Evolutionary conservation across 1,139 yeast genomes (phyloP).

Genomic region (Kodamaea suecica): DNA sequence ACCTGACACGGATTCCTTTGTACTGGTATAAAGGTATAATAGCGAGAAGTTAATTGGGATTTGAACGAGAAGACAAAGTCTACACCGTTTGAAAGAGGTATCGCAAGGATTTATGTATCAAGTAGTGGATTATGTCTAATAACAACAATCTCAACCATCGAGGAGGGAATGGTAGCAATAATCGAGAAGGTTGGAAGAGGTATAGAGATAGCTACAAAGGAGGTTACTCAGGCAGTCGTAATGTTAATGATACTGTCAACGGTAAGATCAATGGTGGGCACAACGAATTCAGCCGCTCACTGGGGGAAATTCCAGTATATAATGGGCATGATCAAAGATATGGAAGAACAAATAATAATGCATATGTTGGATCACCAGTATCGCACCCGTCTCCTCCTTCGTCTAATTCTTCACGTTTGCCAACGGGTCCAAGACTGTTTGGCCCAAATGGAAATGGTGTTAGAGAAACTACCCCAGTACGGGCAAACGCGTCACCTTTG

Average conservation of each 20-base stretch:
- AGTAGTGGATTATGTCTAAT: constrained; percentile 2
- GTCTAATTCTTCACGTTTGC: background rate
- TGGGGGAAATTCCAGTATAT: background rate
- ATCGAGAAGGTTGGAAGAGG: constrained; percentile 1
- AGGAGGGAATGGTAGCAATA: constrained; percentile 1
- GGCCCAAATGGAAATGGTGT: constrained; percentile 3
- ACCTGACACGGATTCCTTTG: too few species aligned
- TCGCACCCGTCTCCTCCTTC: background rate
- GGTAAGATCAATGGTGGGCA: background rate
- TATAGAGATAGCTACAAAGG: constrained; percentile 12
- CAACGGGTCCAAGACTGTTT: constrained; percentile 1
- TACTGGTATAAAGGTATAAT: too few species aligned
- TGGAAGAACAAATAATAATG: background rate
- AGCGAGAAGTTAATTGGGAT: too few species aligned
- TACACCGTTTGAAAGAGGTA: background rate
- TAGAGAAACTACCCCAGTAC: too few species aligned
- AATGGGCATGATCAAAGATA: background rate
- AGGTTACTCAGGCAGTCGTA: constrained; percentile 4
- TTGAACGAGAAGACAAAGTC: too few species aligned
- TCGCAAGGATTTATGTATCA: background rate
- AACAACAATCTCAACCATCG: constrained; percentile 4
- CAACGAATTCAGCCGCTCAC: background rate
- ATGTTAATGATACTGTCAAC: background rate
- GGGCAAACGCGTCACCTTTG: constrained; percentile 1
- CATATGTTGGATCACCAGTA: background rate